Evolutionary conservation across 2,329 filamentous ascomycete genomes (phyloP).

Genomic region (Helicocarpus griseus): DNA sequence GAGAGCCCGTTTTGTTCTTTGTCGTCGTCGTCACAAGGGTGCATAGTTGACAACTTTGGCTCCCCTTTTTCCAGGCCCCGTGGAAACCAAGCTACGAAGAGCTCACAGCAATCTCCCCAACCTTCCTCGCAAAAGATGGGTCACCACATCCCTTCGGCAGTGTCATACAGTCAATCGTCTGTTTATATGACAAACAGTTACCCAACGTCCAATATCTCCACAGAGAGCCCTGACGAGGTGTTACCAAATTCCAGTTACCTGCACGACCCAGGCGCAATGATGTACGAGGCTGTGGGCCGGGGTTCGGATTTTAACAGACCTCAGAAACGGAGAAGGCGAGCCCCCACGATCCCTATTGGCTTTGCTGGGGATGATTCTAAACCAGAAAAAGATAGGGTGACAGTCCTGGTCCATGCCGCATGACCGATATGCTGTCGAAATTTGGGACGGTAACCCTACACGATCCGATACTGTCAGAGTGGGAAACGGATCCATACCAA

Average conservation of each 20-base stretch:
- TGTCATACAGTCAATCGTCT: not conserved
- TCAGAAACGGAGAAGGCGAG: constrained; percentile 2
- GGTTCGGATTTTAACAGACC: not conserved
- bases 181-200: not conserved
- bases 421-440: constrained; percentile 24
- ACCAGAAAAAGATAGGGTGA: not conserved
- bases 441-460: constrained; percentile 20
- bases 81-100: constrained; percentile 20
- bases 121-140: not conserved
- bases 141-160: not conserved
- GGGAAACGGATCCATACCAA: constrained; percentile 46
- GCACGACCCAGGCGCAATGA: not conserved
- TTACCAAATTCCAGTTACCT: not conserved
- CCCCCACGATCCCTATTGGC: not conserved
- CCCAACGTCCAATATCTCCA: not conserved
- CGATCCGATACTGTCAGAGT: constrained; percentile 28
- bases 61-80: constrained; percentile 18
- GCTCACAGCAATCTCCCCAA: not conserved
- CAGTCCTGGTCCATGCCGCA: constrained; percentile 18
- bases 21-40: not conserved
- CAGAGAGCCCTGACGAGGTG: not conserved
- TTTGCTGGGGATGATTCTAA: not conserved
- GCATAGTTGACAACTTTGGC: constrained; percentile 12
- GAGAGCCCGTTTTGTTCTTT: not conserved
- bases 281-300: not conserved